Evolutionary conservation across 106 monocot species (phyloP), one percentile per base, ranked within the genome.

Genomic region (Platanthera guangdongensis): DNA sequence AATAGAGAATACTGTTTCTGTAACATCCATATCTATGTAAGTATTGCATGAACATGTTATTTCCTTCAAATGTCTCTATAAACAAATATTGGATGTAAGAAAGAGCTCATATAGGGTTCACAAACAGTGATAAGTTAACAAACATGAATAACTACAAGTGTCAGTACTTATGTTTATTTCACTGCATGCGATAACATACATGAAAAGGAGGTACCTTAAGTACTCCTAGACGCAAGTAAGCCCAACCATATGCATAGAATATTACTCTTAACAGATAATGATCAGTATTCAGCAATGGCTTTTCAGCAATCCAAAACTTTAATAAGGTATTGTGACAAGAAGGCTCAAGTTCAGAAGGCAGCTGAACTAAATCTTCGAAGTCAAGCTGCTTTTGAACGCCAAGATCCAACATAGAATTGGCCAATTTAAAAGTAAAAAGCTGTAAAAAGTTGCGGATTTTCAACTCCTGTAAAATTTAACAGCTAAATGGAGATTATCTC

Each of bases 181-280:
- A 8, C 8, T 15, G n/a, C 16, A 28, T 0, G 47, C 10, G 15
- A 47, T 47, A 70, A 48, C 13, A 48, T 6, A 8, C 13, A 48
- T 6, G n/a, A 22, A 52, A 70, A 51, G 7, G 32, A 74, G 0
- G 55, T 77, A 88, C 88, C 85, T 85, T 88, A 53, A 88, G 46
- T 57, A 80, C 1, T 70, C 88, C 85, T 48, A 88, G 75, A 53
- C 88, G 46, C 74, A 88, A 73, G 74, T 88, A 88, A 30, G 88
- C 55, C 82, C 80, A 88, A 79, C 88, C 88, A 82, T 88, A 88
- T 7, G 88, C 82, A 80, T 77, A 51, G 57, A 30, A 85, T 18
- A 88, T 80, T 21, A 75, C 82, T 65, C 71, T 75, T 75, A 88
- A 78, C 53, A 88, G 45, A 54, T 82, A 85, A 21, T 77, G 71